Evolutionary conservation across 139 green algal genomes (phyloP).

Genomic region (Asterochloris sp.): DNA sequence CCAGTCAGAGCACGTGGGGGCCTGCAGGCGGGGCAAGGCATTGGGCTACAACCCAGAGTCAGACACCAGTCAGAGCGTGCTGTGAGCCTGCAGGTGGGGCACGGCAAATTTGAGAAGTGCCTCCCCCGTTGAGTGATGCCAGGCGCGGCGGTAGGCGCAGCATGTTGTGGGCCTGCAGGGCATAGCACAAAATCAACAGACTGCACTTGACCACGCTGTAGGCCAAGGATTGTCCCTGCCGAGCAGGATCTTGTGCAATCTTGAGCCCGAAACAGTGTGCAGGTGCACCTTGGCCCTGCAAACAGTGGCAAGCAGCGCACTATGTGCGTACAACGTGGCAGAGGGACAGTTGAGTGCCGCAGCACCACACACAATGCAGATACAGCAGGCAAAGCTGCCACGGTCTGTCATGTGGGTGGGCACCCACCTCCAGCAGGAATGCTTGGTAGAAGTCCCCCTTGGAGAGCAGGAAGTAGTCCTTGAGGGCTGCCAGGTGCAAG

Average conservation of each 20-base stretch:
- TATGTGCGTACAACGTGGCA: not conserved
- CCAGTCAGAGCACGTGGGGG: not conserved
- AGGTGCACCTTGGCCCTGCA: too few species aligned
- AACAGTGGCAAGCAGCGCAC: not conserved
- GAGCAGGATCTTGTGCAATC: too few species aligned
- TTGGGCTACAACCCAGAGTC: not conserved
- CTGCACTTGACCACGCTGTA: not conserved
- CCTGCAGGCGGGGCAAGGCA: slow-evolving; percentile 1
- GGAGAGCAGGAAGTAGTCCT: slow-evolving; percentile 81
- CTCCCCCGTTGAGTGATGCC: slow-evolving; percentile 42
- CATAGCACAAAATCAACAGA: not conserved
- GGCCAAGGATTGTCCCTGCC: too few species aligned
- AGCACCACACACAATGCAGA: not conserved
- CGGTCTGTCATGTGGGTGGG: not conserved
- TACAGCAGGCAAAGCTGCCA: not conserved
- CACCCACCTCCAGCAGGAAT: slow-evolving; percentile 68
- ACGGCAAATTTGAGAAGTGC: not conserved
- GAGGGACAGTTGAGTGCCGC: not conserved
- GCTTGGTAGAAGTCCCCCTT: slow-evolving; percentile 78
- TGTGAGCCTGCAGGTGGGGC: not conserved
- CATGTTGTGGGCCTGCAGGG: slow-evolving; percentile 25
- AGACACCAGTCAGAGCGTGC: not conserved
- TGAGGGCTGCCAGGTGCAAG: slow-evolving; percentile 65
- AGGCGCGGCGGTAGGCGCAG: slow-evolving; percentile 53
- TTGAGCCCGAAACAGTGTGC: too few species aligned